A percentile compares a stretch with the other conserved stretches of the same genome.
These are phyloP conservation scores for Pleurostoma richardsiae DNA, from an alignment of 2,329 filamentous ascomycete genomes.

Conservation along the genomic window DNA sequence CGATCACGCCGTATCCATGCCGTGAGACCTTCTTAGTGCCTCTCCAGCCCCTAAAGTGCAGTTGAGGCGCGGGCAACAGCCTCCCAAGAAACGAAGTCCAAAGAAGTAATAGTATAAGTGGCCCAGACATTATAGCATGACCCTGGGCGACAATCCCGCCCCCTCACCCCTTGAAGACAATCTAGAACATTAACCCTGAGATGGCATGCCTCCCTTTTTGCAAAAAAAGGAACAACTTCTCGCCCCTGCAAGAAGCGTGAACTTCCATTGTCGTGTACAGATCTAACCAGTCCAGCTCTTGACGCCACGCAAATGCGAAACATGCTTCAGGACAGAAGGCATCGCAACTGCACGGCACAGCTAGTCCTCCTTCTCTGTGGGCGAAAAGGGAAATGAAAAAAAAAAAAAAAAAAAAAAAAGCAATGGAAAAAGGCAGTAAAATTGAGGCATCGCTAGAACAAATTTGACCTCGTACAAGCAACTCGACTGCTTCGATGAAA, in stretches of 20 bases:
- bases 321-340: neutral
- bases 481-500: too few relatives aligned
- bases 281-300: neutral
- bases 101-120: neutral
- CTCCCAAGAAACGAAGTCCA: neutral
- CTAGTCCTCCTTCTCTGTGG: neutral
- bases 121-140: neutral
- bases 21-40: neutral
- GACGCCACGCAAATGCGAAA: constrained; percentile 1
- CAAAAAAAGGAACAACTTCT: neutral
- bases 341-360: constrained; percentile 6
- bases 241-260: neutral
- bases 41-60: neutral
- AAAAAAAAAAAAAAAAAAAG: too few relatives aligned
- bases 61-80: neutral
- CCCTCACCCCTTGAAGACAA: neutral
- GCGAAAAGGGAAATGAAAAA: too few relatives aligned
- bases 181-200: neutral
- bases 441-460: too few relatives aligned
- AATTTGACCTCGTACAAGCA: too few relatives aligned
- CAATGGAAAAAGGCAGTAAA: neutral
- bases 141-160: too few relatives aligned
- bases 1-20: neutral
- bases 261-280: neutral
- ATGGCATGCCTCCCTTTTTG: neutral